Base-by-base conservation (phyloP, 2,329 filamentous ascomycete species). In the Fusarium sulawesiense region DNA sequence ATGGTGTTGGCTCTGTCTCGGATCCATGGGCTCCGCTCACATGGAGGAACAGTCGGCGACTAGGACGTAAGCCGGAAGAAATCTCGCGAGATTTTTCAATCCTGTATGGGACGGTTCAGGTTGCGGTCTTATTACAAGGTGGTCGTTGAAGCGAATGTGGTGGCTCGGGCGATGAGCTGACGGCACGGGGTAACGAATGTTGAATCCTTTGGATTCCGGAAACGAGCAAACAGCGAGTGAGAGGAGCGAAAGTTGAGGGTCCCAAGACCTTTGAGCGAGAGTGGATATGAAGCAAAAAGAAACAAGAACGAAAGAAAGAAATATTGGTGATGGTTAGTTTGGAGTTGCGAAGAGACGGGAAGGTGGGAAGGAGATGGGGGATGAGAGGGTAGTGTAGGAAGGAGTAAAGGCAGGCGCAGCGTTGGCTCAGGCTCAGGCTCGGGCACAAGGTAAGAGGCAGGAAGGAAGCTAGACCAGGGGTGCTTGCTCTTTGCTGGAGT, bases 1-100 rank as follows among this genome's bases (percentile, higher is more conserved):
- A 48, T 70, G 65, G 53, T 47, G 57, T 40, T 66, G 67, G 37
- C 55, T 70, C 58, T 70, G 67, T 54, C 68, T 76, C 60, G 70
- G 75, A 68, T 81, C 78, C 79, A 81, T 78, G 70, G 64, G 66
- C 63, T 59, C 60, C 70, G 64, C 65, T 74, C 65, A 68, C 68
- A 71, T 71, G 64, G 68, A 70, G 66, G 59, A 76, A 71, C 75
- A 73, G 75, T 80, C 60, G 73, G 68, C 54, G 44, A 71, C 53
- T 60, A 32, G 23, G 48, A 64, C 20, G 53, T 68, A 64, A 60
- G 64, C 60, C 63, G 61, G 63, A 53, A 56, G 51, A 32, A 61
- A 32, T 53, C 62, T 45, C 56, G 21, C 56, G 58, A 56, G 21
- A 29, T 27, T 30, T 23, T 34, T 57, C 45, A 40, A 46, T 34